Evolutionary conservation across 2,329 filamentous ascomycete genomes (phyloP).

Genomic region (Colletotrichum siamense): DNA sequence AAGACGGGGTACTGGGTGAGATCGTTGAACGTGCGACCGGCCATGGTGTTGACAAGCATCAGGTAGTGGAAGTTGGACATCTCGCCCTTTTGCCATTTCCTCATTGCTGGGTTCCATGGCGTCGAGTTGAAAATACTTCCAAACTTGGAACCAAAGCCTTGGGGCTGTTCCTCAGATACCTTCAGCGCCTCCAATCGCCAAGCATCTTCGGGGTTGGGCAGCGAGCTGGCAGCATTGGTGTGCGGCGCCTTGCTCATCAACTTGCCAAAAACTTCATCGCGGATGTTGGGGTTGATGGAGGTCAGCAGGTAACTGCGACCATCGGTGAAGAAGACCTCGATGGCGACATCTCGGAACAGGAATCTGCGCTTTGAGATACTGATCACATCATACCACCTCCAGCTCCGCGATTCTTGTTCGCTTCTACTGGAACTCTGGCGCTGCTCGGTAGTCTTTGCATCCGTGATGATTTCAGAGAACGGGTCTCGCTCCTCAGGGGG

Average conservation of each 20-base stretch:
- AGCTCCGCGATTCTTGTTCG: conserved; percentile 86
- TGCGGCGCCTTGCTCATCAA: conserved; percentile 82
- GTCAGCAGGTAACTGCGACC: conserved; percentile 94
- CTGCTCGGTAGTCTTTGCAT: conserved; percentile 66
- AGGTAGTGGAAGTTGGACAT: conserved; percentile 99
- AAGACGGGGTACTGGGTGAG: conserved; percentile 98
- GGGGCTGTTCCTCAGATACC: conserved; percentile 63
- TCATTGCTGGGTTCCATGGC: conserved; percentile 82
- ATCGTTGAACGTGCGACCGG: conserved; percentile 96
- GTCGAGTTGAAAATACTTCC: conserved; percentile 89
- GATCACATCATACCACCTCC: conserved; percentile 94
- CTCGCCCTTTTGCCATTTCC: conserved; percentile 90
- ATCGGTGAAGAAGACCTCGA: conserved; percentile 98
- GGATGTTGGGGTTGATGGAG: conserved; percentile 72
- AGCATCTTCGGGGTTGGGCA: conserved; percentile 82
- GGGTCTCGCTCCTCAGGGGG: conserved; percentile 91
- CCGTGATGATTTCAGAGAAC: conserved; percentile 92
- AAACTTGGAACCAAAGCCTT: conserved; percentile 82
- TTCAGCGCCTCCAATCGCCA: conserved; percentile 91
- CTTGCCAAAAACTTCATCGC: conserved; percentile 82
- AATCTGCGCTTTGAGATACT: conserved; percentile 96
- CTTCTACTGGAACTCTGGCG: conserved; percentile 59
- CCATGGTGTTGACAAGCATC: conserved; percentile 98
- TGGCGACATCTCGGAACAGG: conserved; percentile 90
- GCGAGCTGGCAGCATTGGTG: conserved; percentile 70